Conservation (phyloP, 1,284 basidiomycete species). For the Papiliotrema fonsecae region DNA sequence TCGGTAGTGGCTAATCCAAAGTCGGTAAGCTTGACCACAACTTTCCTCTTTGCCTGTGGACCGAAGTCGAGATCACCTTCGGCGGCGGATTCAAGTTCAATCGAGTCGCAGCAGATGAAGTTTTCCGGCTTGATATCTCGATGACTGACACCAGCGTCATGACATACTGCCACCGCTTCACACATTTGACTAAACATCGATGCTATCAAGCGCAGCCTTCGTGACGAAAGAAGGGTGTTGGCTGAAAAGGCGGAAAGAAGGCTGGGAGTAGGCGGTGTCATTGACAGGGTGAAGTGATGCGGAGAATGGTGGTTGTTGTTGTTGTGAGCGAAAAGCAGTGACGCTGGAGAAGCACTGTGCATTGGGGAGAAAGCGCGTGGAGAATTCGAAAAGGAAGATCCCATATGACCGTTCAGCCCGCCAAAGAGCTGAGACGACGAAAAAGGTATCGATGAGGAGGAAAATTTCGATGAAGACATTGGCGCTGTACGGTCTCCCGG, state of each 20-base stretch:
- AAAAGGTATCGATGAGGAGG: slow-evolving; percentile 46
- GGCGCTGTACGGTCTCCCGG: slow-evolving; percentile 30
- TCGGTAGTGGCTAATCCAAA: slow-evolving; percentile 94
- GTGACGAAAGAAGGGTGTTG: slow-evolving; percentile 73
- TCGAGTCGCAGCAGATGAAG: slow-evolving; percentile 74
- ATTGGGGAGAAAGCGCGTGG: slow-evolving; percentile 31
- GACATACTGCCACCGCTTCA: slow-evolving; percentile 93
- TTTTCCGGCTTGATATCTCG: slow-evolving; percentile 98
- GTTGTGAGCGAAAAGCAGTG: slow-evolving; percentile 40
- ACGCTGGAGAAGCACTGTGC: slow-evolving; percentile 33
- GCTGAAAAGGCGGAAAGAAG: slow-evolving; percentile 84
- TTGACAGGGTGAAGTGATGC: slow-evolving; percentile 25
- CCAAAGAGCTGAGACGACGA: slow-evolving; percentile 43
- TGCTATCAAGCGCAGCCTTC: slow-evolving; percentile 83
- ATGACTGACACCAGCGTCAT: slow-evolving; percentile 85
- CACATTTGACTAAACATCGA: slow-evolving; percentile 99
- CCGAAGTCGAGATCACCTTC: slow-evolving; percentile 34
- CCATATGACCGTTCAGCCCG: slow-evolving; percentile 23
- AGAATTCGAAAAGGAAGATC: slow-evolving; percentile 33
- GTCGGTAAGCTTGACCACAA: slow-evolving; percentile 86
- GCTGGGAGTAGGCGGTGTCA: slow-evolving; percentile 89
- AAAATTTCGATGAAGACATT: slow-evolving; percentile 45
- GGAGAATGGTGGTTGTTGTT: slow-evolving; percentile 27
- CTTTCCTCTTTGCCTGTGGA: slow-evolving; percentile 54
- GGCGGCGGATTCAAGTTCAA: slow-evolving; percentile 58